Evolutionary conservation across 176 grass and related monocot genomes (phyloP), one percentile per base, ranked within the genome.

Genomic region (Cocos nucifera): DNA sequence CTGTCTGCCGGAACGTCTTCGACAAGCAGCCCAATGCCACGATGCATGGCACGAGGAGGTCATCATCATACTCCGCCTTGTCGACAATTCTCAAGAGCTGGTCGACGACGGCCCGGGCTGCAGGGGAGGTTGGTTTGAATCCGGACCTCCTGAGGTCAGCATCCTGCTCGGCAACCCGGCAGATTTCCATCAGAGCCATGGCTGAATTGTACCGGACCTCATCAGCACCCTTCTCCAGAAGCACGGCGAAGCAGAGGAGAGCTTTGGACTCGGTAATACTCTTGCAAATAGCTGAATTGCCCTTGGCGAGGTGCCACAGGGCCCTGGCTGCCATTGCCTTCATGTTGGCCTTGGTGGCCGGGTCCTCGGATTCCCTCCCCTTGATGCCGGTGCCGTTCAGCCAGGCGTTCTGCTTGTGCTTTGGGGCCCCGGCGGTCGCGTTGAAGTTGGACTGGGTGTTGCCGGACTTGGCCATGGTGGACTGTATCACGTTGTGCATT

Each of bases 391-490:
- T 44, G 7, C 35, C 9, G 9, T 44, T 44, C 35, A 12, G 9
- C 35, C 9, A 44, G 35, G 9, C 35, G 9, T 44, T 44, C 35
- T 12, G 35, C 35, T 12, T 8, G 35, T 8, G 35, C 35, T 44
- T 44, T 9, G 28, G 28, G 28, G 5, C 28, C 28, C 5, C 17
- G 15, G 28, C 67, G 0, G 22, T 16, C 12, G 0, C 21, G 65
- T 4, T 17, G 14, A 51, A 25, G 23, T 5, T 48, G 23, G 24
- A 3, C 2, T 7, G 18, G 58, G 73, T 49, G 6, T 10, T 17
- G 76, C 3, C 0, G 20, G 24, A 76, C 57, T 89, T 98, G 9
- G 75, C 72, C 79, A 98, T 81, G 71, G 93, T 92, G 71, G 81
- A 79, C 53, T 98, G 83, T 54, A 98, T 70, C 49, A 98, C 48